phyloP scores from a whole-genome alignment of 768 basidiomycete species.

The Lentinula raphanica region DNA sequence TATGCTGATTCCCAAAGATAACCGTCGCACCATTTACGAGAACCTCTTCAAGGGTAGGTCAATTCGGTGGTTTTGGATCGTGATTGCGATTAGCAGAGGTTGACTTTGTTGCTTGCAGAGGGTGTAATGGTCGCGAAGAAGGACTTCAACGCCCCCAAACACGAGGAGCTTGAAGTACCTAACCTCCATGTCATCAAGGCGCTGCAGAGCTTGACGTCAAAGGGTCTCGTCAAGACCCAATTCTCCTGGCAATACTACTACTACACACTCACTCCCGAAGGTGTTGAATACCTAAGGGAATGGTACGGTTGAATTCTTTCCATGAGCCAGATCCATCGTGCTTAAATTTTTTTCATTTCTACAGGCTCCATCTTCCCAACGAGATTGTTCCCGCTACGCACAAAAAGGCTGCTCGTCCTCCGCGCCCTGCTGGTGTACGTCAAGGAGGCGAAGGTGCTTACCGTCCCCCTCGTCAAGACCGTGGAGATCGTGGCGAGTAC shows the following conservation, averaged over 20 bases:
- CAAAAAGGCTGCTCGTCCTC: conserved; percentile 90
- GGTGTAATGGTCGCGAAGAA: conserved; percentile 99
- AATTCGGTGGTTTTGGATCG: background rate
- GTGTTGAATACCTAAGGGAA: conserved; percentile 94
- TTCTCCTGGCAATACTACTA: conserved; percentile 99
- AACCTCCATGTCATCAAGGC: conserved; percentile 71
- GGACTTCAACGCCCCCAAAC: conserved; percentile 96
- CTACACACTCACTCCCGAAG: conserved; percentile 94
- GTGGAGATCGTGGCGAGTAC: conserved; percentile 88
- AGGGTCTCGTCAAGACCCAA: conserved; percentile 94
- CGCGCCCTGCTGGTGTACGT: conserved; percentile 74
- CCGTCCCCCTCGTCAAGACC: conserved; percentile 84
- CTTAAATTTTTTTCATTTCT: background rate
- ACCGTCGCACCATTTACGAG: conserved; percentile 96
- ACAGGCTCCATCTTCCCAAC: conserved; percentile 84
- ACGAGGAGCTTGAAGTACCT: conserved; percentile 79
- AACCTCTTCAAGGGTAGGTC: conserved; percentile 97
- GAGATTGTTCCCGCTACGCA: conserved; percentile 98
- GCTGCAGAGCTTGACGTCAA: conserved; percentile 62
- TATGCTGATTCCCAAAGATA: conserved; percentile 97
- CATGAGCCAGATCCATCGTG: background rate
- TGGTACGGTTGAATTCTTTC: conserved; percentile 39
- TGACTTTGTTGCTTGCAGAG: conserved; percentile 45
- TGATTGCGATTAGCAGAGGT: background rate
- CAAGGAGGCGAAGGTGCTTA: conserved; percentile 75